Evolutionary conservation across 108 stramenopile species (phyloP), one percentile per base, ranked within the genome.

Genomic region (Craspedostauros australis): DNA sequence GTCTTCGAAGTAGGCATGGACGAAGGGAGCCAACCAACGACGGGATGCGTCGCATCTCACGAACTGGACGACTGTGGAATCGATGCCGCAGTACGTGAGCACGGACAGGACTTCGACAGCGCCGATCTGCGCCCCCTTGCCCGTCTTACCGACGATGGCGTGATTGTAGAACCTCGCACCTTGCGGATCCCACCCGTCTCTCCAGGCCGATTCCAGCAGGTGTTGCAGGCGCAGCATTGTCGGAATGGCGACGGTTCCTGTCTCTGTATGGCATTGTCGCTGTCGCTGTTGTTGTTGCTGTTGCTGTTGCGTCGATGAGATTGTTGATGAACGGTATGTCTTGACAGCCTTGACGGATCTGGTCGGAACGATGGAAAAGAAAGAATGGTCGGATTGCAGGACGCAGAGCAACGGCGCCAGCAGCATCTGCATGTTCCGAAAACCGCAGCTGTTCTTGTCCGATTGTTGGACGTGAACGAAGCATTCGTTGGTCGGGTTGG

Each of bases 391-490:
- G 5, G 63, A 29, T n/a, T 67, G 50, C 11, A 81, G 20, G 5
- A 36, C 39, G 15, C 81, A 77, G 12, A 82, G 29, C 39, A 91
- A 29, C 14, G 76, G 53, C 15, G 74, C 64, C 11, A 91, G 48
- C 23, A 87, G 26, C 85, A 91, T 86, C 73, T 91, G 90, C 11
- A 78, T 46, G 37, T 87, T 91, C 2, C 86, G 83, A 45, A 66
- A 87, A 0, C 90, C 90, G 65, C 90, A 91, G 32, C 70, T 76
- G 81, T 81, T 87, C 21, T 73, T 66, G 53, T 91, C 90, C 14
- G 63, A 65, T 54, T 91, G 90, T 59, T 72, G 78, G 21, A 72
- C 75, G 41, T 63, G 62, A n/a, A n/a, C n/a, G n/a, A n/a, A n/a
- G n/a, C n/a, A n/a, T n/a, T n/a, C n/a, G n/a, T n/a, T n/a, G n/a